A percentile compares a stretch with the other conserved stretches of the same genome.
Evolutionary conservation across 345 rosid species (phyloP).

Genomic region (Gossypium mustelinum): DNA sequence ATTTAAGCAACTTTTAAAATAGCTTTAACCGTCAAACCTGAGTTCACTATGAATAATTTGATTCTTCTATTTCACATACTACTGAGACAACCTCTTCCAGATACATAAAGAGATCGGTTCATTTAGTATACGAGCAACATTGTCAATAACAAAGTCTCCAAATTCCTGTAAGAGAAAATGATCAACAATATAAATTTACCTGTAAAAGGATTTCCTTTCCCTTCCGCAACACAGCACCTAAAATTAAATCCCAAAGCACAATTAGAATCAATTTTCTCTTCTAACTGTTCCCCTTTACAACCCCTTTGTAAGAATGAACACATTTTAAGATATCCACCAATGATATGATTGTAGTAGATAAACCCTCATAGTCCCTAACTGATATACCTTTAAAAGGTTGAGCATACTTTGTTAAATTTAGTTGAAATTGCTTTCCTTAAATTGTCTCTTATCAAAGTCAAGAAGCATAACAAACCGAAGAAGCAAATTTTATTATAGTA

Average conservation of each 20-base stretch:
- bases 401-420: not conserved
- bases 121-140: not conserved
- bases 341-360: not conserved
- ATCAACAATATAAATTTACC: slow-evolving; percentile 32
- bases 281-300: not conserved
- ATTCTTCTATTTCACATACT: not conserved
- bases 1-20: slow-evolving; percentile 10
- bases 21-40: slow-evolving; percentile 14
- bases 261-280: slow-evolving; percentile 10
- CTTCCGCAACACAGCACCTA: slow-evolving; percentile 49
- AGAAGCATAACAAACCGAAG: not conserved
- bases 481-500: not conserved
- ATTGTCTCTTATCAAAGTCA: slow-evolving; percentile 2
- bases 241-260: slow-evolving; percentile 18
- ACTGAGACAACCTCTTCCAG: slow-evolving; percentile 8
- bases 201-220: slow-evolving; percentile 85
- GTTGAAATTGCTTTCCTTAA: not conserved
- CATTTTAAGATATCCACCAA: not conserved
- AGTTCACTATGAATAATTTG: slow-evolving; percentile 4
- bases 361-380: not conserved
- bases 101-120: not conserved
- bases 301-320: not conserved
- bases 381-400: not conserved
- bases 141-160: not conserved
- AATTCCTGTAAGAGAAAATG: not conserved